Conservation (phyloP, 192 early-diverging fungal genomes). For the Rhizoclosmatium globosum region DNA sequence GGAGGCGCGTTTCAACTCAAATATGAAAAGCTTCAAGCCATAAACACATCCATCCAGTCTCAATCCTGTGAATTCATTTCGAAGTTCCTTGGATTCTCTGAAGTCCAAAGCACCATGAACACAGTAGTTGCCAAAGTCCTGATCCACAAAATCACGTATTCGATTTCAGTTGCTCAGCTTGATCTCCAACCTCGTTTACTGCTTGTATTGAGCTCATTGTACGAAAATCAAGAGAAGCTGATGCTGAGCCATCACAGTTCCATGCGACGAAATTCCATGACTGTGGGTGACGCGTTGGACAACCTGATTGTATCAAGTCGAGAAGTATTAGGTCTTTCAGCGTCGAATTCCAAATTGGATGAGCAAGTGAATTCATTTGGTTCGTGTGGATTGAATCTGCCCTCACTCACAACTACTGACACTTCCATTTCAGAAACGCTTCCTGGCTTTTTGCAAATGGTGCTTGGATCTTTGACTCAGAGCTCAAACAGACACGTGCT, state of each 20-base stretch:
- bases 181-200: slow-evolving; percentile 21
- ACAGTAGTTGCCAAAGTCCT: not conserved
- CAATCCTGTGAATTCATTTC: slow-evolving; percentile 22
- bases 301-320: slow-evolving; percentile 29
- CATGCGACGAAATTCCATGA: slow-evolving; percentile 15
- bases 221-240: slow-evolving; percentile 24
- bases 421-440: slow-evolving; percentile 45
- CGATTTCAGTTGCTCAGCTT: not conserved
- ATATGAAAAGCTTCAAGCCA: slow-evolving; percentile 5
- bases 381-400: not conserved
- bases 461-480: slow-evolving; percentile 66
- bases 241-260: not conserved
- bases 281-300: slow-evolving; percentile 25
- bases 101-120: not conserved
- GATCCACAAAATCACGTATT: slow-evolving; percentile 13
- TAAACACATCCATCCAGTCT: slow-evolving; percentile 24
- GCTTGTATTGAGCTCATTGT: slow-evolving; percentile 4
- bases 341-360: slow-evolving; percentile 19
- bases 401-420: not conserved
- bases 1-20: not conserved
- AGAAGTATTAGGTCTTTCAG: slow-evolving; percentile 24
- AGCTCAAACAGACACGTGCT: slow-evolving; percentile 71
- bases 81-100: slow-evolving; percentile 8
- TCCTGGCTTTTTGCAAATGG: slow-evolving; percentile 62
- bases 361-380: slow-evolving; percentile 16